Percentiles rank a stretch among this genome's conserved stretches.
phyloP scores from a whole-genome alignment of 805 yeast genomes.

The Naumovozyma dairenensis region DNA sequence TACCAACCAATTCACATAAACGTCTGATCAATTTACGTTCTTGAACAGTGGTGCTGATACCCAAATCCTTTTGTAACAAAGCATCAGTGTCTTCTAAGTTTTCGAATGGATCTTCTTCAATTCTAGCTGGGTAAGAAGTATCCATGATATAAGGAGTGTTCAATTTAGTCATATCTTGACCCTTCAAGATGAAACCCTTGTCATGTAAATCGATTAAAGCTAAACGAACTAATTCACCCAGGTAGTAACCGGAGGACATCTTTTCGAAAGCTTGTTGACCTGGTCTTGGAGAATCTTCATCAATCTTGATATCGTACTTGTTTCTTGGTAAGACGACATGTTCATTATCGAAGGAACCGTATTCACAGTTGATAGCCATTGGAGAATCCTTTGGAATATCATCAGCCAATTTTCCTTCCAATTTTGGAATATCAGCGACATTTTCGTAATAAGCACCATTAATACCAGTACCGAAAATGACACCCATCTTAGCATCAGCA shows the following conservation, averaged over 20 bases:
- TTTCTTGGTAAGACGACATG: slow-evolving; percentile 79
- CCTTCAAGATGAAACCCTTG: slow-evolving; percentile 56
- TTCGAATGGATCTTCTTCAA: slow-evolving; percentile 85
- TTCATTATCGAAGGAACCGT: slow-evolving; percentile 95
- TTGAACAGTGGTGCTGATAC: slow-evolving; percentile 54
- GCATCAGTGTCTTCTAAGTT: slow-evolving; percentile 67
- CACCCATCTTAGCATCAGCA: slow-evolving; percentile 82
- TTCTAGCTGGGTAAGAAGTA: slow-evolving; percentile 75
- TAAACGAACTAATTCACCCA: slow-evolving; percentile 85
- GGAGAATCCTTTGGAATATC: slow-evolving; percentile 57
- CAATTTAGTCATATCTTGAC: slow-evolving; percentile 59
- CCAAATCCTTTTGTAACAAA: slow-evolving; percentile 50
- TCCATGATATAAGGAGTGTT: slow-evolving; percentile 65
- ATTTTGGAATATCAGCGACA: slow-evolving; percentile 65
- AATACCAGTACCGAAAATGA: slow-evolving; percentile 95
- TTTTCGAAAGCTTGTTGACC: slow-evolving; percentile 94
- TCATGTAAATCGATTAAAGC: slow-evolving; percentile 61
- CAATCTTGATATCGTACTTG: slow-evolving; percentile 73
- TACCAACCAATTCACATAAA: slow-evolving; percentile 79
- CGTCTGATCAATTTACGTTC: slow-evolving; percentile 80
- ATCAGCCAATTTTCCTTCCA: slow-evolving; percentile 54
- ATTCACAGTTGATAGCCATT: slow-evolving; percentile 97
- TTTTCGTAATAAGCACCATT: slow-evolving; percentile 92
- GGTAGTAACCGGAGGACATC: slow-evolving; percentile 93
- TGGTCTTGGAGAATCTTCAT: slow-evolving; percentile 85